Evolutionary conservation across 2,329 filamentous ascomycete genomes (phyloP), one percentile per base, ranked within the genome.

Genomic region (Zasmidium citrigriseum): DNA sequence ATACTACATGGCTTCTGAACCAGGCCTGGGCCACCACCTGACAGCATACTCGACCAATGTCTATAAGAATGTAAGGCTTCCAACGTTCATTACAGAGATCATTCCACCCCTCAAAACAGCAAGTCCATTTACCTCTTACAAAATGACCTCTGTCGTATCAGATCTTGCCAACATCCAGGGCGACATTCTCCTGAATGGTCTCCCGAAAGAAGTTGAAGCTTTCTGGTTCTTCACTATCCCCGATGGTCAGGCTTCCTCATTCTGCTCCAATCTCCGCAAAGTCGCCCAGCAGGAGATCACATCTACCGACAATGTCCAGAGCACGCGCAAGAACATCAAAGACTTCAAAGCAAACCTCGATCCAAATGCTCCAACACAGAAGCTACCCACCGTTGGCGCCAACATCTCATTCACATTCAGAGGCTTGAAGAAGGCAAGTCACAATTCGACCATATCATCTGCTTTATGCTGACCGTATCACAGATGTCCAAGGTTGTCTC

Each of bases 181-280:
- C 23, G 67, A 70, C 54, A 68, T 68, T 49, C 65, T 70, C 24
- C 60, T 65, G 22, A 62, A 62, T 46, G 67, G 67, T 12, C 53
- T 70, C 4, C 63, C 63, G 23, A 69, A 69, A 46, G 63, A 62
- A 38, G 62, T 57, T 3, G 65, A 70, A 41, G 65, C 64, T 2
- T 70, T 69, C 55, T 62, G 64, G 54, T 68, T 70, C 60, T 69
- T 70, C 59, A 58, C 56, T 14, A 70, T 70, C 46, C 52, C 52
- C 18, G 58, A 67, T 38, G 60, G 46, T 3, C 60, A 59, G 34
- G 57, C 59, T 18, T 45, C 38, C 41, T 54, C n/a, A n/a, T 68
- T 67, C 54, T 65, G 61, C 27, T 57, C 59, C 22, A 60, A 57
- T 9, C 61, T 70, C 21, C 57, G 57, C 18, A 46, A 53, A 22